These are phyloP conservation scores for Colletotrichum costaricense DNA, from an alignment of 2,329 filamentous ascomycete species.

Conservation along the genomic window DNA sequence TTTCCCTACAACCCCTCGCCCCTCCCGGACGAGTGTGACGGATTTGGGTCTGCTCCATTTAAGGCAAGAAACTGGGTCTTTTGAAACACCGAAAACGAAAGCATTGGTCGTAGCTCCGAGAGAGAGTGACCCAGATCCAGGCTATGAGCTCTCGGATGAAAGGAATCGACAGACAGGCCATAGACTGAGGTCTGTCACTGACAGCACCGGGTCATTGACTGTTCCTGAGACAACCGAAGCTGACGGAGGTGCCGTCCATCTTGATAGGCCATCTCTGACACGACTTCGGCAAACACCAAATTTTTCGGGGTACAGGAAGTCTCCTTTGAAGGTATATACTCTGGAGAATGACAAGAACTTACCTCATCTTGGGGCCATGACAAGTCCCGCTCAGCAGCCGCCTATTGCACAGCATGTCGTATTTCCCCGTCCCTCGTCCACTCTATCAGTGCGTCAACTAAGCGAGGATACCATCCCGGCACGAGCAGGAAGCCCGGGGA, in stretches of 20 bases:
- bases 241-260: constrained; percentile 34
- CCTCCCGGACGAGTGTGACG: constrained; percentile 2
- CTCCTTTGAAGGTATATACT: neutral
- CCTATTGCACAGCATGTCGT: constrained; percentile 52
- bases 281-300: constrained; percentile 1
- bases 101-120: constrained; percentile 37
- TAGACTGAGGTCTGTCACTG: neutral
- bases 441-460: constrained; percentile 37
- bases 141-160: neutral
- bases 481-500: constrained; percentile 39
- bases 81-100: constrained; percentile 29
- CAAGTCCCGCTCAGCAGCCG: constrained; percentile 49
- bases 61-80: constrained; percentile 40
- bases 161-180: neutral
- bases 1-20: constrained; percentile 14
- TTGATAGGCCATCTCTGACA: constrained; percentile 6
- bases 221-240: neutral
- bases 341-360: constrained; percentile 35
- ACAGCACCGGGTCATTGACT: neutral
- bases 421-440: constrained; percentile 47
- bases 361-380: constrained; percentile 51
- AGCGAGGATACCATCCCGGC: neutral
- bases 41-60: neutral
- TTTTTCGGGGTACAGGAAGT: neutral
- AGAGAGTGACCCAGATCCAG: constrained; percentile 21